phyloP scores from a whole-genome alignment of 129 eudicot genomes.

The Pittosporum tobira region DNA sequence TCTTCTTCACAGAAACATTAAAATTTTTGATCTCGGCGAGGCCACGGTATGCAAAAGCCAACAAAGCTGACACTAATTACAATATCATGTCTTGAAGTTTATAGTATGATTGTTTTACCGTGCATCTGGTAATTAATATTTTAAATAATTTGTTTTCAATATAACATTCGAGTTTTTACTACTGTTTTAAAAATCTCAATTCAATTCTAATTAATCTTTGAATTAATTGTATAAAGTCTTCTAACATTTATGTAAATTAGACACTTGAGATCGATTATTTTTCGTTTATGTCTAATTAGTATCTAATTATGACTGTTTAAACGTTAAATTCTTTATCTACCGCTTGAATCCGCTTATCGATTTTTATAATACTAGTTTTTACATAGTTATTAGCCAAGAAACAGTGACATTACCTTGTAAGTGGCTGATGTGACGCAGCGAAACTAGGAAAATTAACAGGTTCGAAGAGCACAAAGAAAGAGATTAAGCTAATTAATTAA shows the following conservation, averaged over 20 bases:
- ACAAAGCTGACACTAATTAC: conserved; percentile 5
- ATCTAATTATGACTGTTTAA: no score
- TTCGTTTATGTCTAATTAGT: no score
- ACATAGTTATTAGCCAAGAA: not conserved
- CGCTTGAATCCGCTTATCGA: no score
- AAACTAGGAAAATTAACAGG: not conserved
- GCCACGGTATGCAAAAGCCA: no score
- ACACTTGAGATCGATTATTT: no score
- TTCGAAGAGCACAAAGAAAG: conserved; percentile 14
- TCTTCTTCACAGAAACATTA: conserved; percentile 24
- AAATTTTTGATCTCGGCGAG: conserved; percentile 22
- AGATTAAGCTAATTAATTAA: conserved; percentile 6
- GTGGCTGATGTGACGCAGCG: conserved; percentile 2
- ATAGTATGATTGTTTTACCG: not conserved
- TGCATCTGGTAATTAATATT: not conserved
- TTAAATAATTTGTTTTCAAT: not conserved
- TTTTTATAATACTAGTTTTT: no score
- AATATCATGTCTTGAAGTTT: not conserved
- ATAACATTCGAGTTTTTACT: no score
- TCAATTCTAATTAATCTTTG: no score
- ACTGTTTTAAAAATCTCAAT: no score
- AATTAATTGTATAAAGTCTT: no score
- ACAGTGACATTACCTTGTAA: not conserved
- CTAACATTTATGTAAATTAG: no score
- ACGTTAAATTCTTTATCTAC: no score